These are phyloP conservation scores for Mycosarcoma maydis DNA, from an alignment of 1,284 basidiomycete genomes.

Conservation along the genomic window DNA sequence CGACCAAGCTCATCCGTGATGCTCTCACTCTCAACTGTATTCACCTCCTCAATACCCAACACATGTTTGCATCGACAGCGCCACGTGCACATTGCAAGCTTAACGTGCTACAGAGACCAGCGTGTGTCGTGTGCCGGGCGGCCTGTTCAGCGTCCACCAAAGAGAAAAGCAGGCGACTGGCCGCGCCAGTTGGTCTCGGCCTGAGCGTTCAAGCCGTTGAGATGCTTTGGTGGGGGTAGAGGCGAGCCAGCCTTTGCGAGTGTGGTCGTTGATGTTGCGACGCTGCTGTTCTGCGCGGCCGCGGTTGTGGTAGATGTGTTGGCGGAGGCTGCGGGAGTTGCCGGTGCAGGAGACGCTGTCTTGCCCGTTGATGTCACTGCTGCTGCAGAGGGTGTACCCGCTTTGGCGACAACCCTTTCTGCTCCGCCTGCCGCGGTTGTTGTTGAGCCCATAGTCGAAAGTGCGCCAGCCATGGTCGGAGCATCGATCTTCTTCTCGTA, in stretches of 20 bases:
- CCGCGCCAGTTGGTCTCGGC: slow-evolving; percentile 39
- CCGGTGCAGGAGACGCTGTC: slow-evolving; percentile 14
- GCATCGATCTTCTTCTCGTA: slow-evolving; percentile 42
- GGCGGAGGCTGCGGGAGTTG: slow-evolving; percentile 1
- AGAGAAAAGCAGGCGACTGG: slow-evolving; percentile 42
- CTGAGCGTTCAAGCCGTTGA: slow-evolving; percentile 17
- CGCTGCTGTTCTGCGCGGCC: background rate
- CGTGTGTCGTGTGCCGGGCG: too few species aligned
- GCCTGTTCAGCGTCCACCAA: slow-evolving; percentile 30
- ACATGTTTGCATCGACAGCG: background rate
- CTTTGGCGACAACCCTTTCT: slow-evolving; percentile 13
- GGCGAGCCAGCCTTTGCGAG: slow-evolving; percentile 19
- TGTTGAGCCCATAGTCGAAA: background rate
- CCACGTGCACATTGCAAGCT: too few species aligned
- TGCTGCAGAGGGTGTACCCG: slow-evolving; percentile 18
- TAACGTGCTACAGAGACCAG: too few species aligned
- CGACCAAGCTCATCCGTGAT: too few species aligned
- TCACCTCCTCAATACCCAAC: background rate
- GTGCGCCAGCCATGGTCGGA: background rate
- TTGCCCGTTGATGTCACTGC: background rate
- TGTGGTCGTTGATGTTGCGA: background rate
- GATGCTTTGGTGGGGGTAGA: slow-evolving; percentile 40
- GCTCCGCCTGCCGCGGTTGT: background rate
- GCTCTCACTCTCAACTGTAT: background rate
- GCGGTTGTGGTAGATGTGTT: background rate